Evolutionary conservation across 192 early-diverging fungal species (phyloP).

Genomic region (Linnemannia exigua): DNA sequence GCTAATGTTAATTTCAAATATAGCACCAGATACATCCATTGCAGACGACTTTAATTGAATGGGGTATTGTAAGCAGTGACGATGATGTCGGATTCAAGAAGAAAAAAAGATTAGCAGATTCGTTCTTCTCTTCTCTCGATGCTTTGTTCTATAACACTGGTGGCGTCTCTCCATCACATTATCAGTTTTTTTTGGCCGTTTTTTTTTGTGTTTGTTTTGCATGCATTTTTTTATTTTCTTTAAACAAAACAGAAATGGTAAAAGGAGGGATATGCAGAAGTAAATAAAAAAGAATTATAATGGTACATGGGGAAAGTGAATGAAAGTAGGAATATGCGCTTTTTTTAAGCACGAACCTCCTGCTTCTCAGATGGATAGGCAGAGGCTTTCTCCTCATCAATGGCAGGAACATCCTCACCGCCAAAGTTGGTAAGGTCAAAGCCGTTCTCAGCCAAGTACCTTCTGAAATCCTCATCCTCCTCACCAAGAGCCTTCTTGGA

Average conservation of each 20-base stretch:
- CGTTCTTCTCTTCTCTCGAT: too few relatives aligned
- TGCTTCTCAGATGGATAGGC: background rate
- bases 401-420: background rate
- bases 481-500: constrained; percentile 58
- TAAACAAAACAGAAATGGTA: background rate
- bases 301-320: background rate
- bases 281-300: background rate
- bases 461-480: constrained; percentile 62
- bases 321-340: background rate
- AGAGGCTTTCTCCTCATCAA: background rate
- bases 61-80: too few relatives aligned
- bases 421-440: constrained; percentile 50
- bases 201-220: background rate
- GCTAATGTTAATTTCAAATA: too few relatives aligned
- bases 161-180: too few relatives aligned
- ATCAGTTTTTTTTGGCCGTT: too few relatives aligned
- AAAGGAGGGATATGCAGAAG: background rate
- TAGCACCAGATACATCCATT: too few relatives aligned
- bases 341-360: constrained; percentile 6
- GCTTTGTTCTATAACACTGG: too few relatives aligned
- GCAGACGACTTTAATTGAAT: too few relatives aligned
- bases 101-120: too few relatives aligned
- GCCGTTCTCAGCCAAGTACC: constrained; percentile 63
- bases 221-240: background rate
- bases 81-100: too few relatives aligned